Evolutionary conservation across 495 filamentous ascomycete genomes (phyloP), one percentile per base, ranked within the genome.

Genomic region (Wilcoxina mikolae): DNA sequence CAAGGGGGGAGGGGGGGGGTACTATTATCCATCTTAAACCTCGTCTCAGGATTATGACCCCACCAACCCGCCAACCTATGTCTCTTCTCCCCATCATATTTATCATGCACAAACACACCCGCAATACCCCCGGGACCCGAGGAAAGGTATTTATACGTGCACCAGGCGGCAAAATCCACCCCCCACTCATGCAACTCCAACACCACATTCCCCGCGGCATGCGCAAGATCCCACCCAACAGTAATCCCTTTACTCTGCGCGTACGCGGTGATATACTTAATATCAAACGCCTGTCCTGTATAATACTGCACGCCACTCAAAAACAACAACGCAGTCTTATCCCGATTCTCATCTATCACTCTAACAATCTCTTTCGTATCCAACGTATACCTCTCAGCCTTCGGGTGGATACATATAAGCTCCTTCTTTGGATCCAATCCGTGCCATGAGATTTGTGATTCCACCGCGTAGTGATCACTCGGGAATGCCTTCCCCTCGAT

Each of bases 61-160:
- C 63, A 66, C 64, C 64, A 66, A 15, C 64, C 64, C 3, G 63
- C 59, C 18, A 66, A 56, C 5, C 63, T 57, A 65, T 38, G 68
- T 60, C 28, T 50, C 46, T 59, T 76, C 61, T 63, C 82, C 66
- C 60, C 66, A 60, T 80, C 78, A 65, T 94, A 80, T 45, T 73
- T 75, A 43, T 83, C 77, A 66, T 98, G 87, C 20, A 98, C 85
- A 60, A 95, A 98, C 20, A 88, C 66, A 4, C 85, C 87, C 18
- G 78, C 89, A 62, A 94, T 94, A 25, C 78, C 78, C 27, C 91
- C 91, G 0, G 91, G 90, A 0, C 93, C 93, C 49, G 78, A 77
- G 65, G 95, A 95, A 55, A 98, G 75, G 66, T 98, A 98, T 69
- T 98, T 98, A 73, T 98, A 98, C 47, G 76, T 85, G 68, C 91